Evolutionary conservation across 2,329 filamentous ascomycete species (phyloP), one percentile per base, ranked within the genome.

Genomic region (Tolypocladium sp.): DNA sequence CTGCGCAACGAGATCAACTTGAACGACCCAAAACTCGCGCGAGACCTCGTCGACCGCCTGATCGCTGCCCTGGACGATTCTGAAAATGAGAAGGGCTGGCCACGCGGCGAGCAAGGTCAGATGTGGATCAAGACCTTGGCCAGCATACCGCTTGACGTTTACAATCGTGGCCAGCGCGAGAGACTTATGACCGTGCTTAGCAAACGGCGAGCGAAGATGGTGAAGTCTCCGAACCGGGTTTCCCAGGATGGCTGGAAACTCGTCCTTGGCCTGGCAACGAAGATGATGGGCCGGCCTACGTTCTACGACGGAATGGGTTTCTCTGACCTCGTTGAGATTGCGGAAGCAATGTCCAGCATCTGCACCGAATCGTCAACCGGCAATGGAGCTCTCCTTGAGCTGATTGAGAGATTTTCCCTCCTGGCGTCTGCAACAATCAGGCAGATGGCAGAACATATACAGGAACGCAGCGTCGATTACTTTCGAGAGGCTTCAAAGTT

Each of bases 221-320:
- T 60, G 8, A 68, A 70, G 44, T 58, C 65, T 5, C 66, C 65
- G 2, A 68, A 67, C 35, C 63, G 65, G 27, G 56, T 70, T 3
- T 61, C 69, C 4, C 40, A 69, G 2, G 63, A 69, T 12, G 63
- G 67, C 12, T 76, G 74, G 71, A 73, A 70, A 56, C 60, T 71
- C 12, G 64, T 79, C 6, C 68, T 84, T 8, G 73, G 75, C 25
- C 64, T 84, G 55, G 74, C 77, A 62, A 67, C 75, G 3, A 83
- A 80, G 64, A 68, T 83, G 30, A 81, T 82, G 76, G 67, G 69
- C 6, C 73, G 75, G n/a, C 75, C 81, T 0, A 82, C 79, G 0
- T 81, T 81, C 59, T 80, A 83, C 63, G 71, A 79, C 62, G 71
- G 68, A 0, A 76, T 82, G 70, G 66, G 61, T 1, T 83, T 77